phyloP scores from a whole-genome alignment of 139 green algal genomes.

The Chlorella sorokiniana region DNA sequence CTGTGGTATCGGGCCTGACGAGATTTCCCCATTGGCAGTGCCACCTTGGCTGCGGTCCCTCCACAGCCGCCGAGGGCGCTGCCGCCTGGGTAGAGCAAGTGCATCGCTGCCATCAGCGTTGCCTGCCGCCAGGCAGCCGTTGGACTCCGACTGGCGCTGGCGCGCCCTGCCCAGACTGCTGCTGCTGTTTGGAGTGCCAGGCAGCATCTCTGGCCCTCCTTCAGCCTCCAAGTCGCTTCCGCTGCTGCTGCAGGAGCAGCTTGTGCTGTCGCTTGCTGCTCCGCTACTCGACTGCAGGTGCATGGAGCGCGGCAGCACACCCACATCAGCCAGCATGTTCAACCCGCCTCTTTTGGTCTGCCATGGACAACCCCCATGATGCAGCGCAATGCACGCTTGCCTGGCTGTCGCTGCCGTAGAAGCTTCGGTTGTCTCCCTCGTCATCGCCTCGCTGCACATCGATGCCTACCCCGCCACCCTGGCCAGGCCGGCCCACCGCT shows the following conservation, averaged over 20 bases:
- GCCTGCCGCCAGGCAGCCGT: too few species aligned
- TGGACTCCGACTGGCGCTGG: too few species aligned
- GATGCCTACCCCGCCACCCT: background rate
- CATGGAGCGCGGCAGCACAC: too few species aligned
- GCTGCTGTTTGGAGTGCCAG: background rate
- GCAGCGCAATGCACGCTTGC: background rate
- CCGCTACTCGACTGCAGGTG: slow-evolving; percentile 3
- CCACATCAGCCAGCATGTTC: too few species aligned
- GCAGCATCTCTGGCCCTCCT: background rate
- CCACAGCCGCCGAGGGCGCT: background rate
- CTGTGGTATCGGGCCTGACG: background rate
- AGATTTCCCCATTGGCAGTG: background rate
- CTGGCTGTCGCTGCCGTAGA: slow-evolving; percentile 20
- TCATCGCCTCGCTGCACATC: background rate
- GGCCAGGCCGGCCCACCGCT: background rate
- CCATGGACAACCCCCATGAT: too few species aligned
- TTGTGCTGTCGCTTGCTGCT: background rate
- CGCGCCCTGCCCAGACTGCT: too few species aligned
- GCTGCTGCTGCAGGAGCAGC: background rate
- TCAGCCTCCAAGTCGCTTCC: background rate
- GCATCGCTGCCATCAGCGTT: background rate
- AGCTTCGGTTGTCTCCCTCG: slow-evolving; percentile 8
- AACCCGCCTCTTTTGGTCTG: too few species aligned
- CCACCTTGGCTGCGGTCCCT: background rate
- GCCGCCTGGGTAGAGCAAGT: background rate